phyloP scores from a whole-genome alignment of 208 protist species.

The Wallacemonas sp. region DNA sequence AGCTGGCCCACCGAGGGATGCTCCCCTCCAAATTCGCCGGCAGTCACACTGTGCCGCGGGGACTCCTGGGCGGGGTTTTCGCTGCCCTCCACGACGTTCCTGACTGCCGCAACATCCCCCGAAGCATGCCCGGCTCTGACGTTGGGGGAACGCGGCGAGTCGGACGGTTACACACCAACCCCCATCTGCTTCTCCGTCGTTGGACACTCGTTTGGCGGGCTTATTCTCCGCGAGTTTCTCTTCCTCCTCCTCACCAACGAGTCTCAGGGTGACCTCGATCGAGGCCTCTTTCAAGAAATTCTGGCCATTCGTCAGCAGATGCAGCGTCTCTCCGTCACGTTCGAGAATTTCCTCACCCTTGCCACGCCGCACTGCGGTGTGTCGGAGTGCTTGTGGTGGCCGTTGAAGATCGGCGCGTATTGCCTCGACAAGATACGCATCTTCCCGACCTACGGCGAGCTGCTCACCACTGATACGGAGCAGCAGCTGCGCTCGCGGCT shows the following conservation, averaged over 20 bases:
- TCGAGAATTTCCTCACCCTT: slow-evolving; percentile 66
- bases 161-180: slow-evolving; percentile 9
- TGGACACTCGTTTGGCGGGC: slow-evolving; percentile 71
- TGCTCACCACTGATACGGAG: slow-evolving; percentile 45
- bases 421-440: slow-evolving; percentile 32
- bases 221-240: slow-evolving; percentile 66
- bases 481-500: slow-evolving; percentile 39
- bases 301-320: slow-evolving; percentile 29
- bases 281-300: slow-evolving; percentile 22
- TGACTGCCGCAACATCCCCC: no score
- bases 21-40: no score
- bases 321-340: slow-evolving; percentile 26
- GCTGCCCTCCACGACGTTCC: not conserved
- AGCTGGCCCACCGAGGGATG: no score
- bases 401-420: slow-evolving; percentile 49
- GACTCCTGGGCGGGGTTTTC: slow-evolving; percentile 9
- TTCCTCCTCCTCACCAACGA: slow-evolving; percentile 47
- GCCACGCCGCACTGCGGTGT: slow-evolving; percentile 69
- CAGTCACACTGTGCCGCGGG: no score
- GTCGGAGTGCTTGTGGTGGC: slow-evolving; percentile 48
- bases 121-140: no score
- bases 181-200: slow-evolving; percentile 59
- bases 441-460: slow-evolving; percentile 47
- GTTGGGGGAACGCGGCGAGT: not conserved
- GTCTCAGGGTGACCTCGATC: slow-evolving; percentile 5